Evolutionary conservation across 176 grass and related monocot genomes (phyloP), one percentile per base, ranked within the genome.

Genomic region (Carex cristatella): DNA sequence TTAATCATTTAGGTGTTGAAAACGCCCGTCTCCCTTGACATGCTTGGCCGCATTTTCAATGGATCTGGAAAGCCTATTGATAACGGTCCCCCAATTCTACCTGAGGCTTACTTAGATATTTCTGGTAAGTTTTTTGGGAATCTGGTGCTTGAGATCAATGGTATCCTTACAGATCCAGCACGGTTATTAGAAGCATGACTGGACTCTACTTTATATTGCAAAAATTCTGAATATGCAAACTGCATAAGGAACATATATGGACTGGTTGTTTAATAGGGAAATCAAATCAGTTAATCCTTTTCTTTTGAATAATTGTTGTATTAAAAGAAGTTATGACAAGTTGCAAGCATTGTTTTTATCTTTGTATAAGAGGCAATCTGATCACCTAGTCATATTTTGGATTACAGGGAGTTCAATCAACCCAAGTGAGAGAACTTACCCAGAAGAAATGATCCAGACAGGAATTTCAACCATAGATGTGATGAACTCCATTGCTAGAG

Each of bases 361-460:
- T 77, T 77, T 77, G 72, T 31, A 56, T 56, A 32, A 16, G 49
- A 78, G 51, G 28, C 49, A 57, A 78, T 78, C 48, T 76, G 7
- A 33, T 16, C 2, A 79, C 46, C 46, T 35, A 79, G 31, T 57
- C 12, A 35, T 33, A 7, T 35, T 58, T 79, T 42, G 38, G 23
- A 7, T 79, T 58, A 18, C 88, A 99, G 97, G 97, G 86, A 99
- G 97, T 82, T 99, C 97, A 63, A 99, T 99, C 80, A 99, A 99
- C 82, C 97, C 97, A 7, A 99, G 97, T 82, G 97, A 99, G 90
- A 96, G 97, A 90, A 99, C 97, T 54, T 99, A 99, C 78, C 97
- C 97, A 67, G 97, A 99, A 90, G 97, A 99, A 88, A 99, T 99
- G 97, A 99, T 99, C 48, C 97, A 99, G 85, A 99, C 97, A 49